Evolutionary conservation across 2,329 filamentous ascomycete genomes (phyloP), one percentile per base, ranked within the genome.

Genomic region (Emydomyces testavorans): DNA sequence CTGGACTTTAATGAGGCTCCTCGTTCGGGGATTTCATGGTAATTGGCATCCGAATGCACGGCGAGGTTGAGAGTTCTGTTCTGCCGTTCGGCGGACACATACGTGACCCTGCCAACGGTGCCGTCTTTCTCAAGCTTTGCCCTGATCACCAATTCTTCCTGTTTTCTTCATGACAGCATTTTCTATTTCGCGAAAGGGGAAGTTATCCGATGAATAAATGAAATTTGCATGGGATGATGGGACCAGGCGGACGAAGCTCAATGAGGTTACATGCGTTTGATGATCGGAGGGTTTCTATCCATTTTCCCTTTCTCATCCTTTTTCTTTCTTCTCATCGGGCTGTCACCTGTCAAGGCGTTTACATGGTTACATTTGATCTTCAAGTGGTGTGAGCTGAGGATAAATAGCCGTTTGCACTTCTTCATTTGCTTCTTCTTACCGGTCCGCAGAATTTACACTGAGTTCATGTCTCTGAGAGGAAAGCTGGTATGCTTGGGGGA

Each of bases 171-270:
- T 26, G 26, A 46, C 16, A 15, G 44, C 36, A 32, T 46, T 24
- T 18, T 15, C 18, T 24, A 24, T 37, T 18, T 21, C 23, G 34
- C 20, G 23, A 29, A 24, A 29, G 44, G 39, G 42, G 44, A 16
- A 28, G 35, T 32, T 32, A 15, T 39, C 16, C 36, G 32, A 46
- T 46, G 48, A 50, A 41, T 41, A 42, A 50, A 38, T 46, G 44
- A 46, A 32, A 46, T 16, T 39, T 26, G 28, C 21, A 39, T 39
- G 44, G 18, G 34, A 39, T 20, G 16, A 46, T 18, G 28, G 44
- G 32, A 21, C 36, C 15, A 28, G 44, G 35, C 16, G 44, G 26
- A 36, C 21, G 26, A 47, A 34, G 26, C 20, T 26, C 45, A 34
- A 36, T 26, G 16, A 34, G 11, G 32, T 45, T 47, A 34, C 28